phyloP scores from a whole-genome alignment of 495 filamentous ascomycete species.

The Neurospora tetraspora region DNA sequence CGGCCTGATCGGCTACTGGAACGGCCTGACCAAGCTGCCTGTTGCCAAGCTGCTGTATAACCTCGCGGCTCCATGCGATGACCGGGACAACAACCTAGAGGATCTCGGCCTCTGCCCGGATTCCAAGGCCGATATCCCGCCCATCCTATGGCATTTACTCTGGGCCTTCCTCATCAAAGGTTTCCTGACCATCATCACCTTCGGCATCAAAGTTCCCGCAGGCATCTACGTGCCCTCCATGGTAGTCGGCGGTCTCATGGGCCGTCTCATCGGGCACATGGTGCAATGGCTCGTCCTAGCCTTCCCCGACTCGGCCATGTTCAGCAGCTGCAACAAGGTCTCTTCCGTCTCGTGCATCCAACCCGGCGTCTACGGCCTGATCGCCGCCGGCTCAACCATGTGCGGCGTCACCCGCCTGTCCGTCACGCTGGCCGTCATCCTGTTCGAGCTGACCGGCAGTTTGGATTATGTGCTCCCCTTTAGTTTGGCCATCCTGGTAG shows the following conservation, averaged over 20 bases:
- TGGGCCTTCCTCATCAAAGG: constrained; percentile 84
- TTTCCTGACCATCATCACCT: constrained; percentile 76
- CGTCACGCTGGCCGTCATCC: constrained; percentile 87
- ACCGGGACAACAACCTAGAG: constrained; percentile 43
- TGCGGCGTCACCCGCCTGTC: constrained; percentile 92
- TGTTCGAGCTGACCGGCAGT: constrained; percentile 92
- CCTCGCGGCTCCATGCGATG: constrained; percentile 72
- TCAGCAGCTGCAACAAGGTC: constrained; percentile 59
- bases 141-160: constrained; percentile 56
- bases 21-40: constrained; percentile 75
- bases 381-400: constrained; percentile 95
- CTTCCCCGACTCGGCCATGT: constrained; percentile 61
- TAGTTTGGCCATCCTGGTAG: constrained; percentile 80
- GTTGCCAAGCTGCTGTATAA: constrained; percentile 88
- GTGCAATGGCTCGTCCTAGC: constrained; percentile 74
- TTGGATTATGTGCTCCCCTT: constrained; percentile 93
- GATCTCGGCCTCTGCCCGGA: constrained; percentile 68
- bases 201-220: constrained; percentile 90
- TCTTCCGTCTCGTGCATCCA: constrained; percentile 77
- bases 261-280: constrained; percentile 75
- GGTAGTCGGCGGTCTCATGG: constrained; percentile 92
- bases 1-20: constrained; percentile 85
- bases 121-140: constrained; percentile 60
- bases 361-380: constrained; percentile 89
- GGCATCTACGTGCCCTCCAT: constrained; percentile 98